Conservation (phyloP, 1,139 yeast genomes). For the Hanseniaspora uvarum region DNA sequence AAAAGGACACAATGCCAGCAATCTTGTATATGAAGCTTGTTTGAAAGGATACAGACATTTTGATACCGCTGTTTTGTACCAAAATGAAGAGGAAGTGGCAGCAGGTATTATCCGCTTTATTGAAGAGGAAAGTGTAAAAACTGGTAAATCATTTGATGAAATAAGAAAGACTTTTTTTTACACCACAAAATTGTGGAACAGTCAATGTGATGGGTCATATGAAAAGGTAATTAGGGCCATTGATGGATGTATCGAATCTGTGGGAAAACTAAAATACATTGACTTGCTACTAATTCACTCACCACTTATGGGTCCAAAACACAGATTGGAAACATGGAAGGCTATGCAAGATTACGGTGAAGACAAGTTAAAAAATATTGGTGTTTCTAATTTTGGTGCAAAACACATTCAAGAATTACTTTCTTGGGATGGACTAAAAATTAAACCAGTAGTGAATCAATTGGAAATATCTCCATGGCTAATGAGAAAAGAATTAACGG, state of each 20-base stretch:
- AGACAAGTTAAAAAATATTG: constrained; percentile 48
- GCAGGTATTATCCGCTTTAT: constrained; percentile 46
- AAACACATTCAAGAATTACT: constrained; percentile 51
- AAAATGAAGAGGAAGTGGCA: constrained; percentile 47
- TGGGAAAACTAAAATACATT: constrained; percentile 38
- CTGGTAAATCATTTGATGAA: constrained; percentile 25
- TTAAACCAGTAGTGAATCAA: constrained; percentile 55
- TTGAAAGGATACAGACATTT: constrained; percentile 60
- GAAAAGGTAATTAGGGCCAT: constrained; percentile 48
- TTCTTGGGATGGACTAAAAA: constrained; percentile 41
- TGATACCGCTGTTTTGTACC: constrained; percentile 51
- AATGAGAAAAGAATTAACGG: constrained; percentile 53
- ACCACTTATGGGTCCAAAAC: constrained; percentile 44
- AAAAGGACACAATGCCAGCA: constrained; percentile 35
- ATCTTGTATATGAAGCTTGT: constrained; percentile 43
- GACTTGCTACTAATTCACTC: constrained; percentile 50
- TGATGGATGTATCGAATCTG: constrained; percentile 40
- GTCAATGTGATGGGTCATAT: constrained; percentile 44
- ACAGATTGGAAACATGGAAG: constrained; percentile 46
- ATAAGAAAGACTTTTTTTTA: constrained; percentile 52
- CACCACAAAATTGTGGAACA: constrained; percentile 59
- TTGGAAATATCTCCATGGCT: constrained; percentile 71
- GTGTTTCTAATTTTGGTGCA: constrained; percentile 62
- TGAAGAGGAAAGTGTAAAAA: constrained; percentile 37
- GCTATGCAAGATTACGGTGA: constrained; percentile 59